Conservation (phyloP, 345 rosid genomes). For the Melaleuca quinquenervia region DNA sequence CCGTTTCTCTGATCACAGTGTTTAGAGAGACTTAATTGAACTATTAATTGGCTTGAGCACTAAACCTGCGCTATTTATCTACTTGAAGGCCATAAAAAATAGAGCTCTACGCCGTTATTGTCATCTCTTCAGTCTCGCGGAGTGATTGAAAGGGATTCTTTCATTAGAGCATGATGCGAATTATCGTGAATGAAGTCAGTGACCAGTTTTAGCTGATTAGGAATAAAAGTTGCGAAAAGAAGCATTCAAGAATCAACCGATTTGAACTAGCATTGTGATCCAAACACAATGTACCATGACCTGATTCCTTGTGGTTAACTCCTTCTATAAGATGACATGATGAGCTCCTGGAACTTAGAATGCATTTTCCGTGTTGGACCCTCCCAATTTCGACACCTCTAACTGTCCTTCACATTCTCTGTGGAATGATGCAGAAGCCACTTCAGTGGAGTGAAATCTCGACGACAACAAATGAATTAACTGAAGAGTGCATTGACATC, state of each 20-base stretch:
- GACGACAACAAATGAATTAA: not conserved
- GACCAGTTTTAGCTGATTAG: not conserved
- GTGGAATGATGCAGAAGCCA: not conserved
- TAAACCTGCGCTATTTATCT: not conserved
- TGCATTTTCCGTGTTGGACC: not conserved
- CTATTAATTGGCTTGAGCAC: not conserved
- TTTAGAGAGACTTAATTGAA: not conserved
- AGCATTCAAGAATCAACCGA: not conserved
- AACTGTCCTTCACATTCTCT: not conserved
- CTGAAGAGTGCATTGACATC: conserved; percentile 8
- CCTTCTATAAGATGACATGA: not conserved
- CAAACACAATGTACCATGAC: not conserved
- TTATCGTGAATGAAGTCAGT: not conserved
- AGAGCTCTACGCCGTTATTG: not conserved
- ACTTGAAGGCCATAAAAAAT: not conserved
- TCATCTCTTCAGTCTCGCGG: not conserved
- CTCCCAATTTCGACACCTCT: not conserved
- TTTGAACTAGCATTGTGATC: not conserved
- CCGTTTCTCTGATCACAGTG: not conserved
- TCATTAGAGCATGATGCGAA: not conserved
- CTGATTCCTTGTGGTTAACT: not conserved
- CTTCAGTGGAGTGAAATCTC: conserved; percentile 8
- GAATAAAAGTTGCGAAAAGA: not conserved
- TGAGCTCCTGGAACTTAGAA: not conserved
- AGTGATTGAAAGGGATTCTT: not conserved